These are phyloP conservation scores for Hymenoscyphus salicellus DNA, from an alignment of 2,329 filamentous ascomycete species.

Conservation along the genomic window DNA sequence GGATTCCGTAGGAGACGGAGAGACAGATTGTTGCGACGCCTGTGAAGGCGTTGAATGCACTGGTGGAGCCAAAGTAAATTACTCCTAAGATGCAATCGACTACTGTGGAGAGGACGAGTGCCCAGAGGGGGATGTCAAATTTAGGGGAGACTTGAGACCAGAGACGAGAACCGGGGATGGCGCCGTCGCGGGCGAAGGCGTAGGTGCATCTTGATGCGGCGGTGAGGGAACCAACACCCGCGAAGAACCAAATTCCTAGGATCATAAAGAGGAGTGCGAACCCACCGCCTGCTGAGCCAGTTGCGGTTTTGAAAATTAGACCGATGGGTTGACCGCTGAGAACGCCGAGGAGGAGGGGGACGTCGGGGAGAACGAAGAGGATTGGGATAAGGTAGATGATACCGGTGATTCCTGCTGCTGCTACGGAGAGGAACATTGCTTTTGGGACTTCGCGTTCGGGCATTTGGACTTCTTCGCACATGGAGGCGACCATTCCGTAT, in stretches of 20 bases:
- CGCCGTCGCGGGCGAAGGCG: conserved; percentile 65
- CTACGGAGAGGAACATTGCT: conserved; percentile 47
- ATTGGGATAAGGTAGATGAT: conserved; percentile 52
- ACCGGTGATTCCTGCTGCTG: conserved; percentile 48
- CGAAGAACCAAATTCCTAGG: conserved; percentile 50
- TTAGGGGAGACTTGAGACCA: conserved; percentile 66
- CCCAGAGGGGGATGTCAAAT: conserved; percentile 68
- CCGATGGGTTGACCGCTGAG: conserved; percentile 49
- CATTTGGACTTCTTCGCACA: conserved; percentile 58
- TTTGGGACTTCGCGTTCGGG: conserved; percentile 48
- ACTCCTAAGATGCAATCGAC: conserved; percentile 70
- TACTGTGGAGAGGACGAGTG: conserved; percentile 63
- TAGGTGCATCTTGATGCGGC: conserved; percentile 61
- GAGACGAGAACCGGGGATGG: conserved; percentile 58
- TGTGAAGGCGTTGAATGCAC: conserved; percentile 77
- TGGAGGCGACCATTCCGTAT: conserved; percentile 64
- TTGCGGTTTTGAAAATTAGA: conserved; percentile 49
- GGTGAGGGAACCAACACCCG: conserved; percentile 51
- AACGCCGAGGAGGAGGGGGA: conserved; percentile 44
- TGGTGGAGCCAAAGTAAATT: conserved; percentile 75
- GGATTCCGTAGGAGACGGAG: conserved; percentile 70
- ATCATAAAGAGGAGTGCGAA: conserved; percentile 49
- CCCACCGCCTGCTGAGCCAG: conserved; percentile 47
- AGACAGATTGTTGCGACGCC: conserved; percentile 78
- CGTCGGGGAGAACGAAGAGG: conserved; percentile 47